Conservation (phyloP, 1,139 yeast genomes). For the Protomyces inouyei region DNA sequence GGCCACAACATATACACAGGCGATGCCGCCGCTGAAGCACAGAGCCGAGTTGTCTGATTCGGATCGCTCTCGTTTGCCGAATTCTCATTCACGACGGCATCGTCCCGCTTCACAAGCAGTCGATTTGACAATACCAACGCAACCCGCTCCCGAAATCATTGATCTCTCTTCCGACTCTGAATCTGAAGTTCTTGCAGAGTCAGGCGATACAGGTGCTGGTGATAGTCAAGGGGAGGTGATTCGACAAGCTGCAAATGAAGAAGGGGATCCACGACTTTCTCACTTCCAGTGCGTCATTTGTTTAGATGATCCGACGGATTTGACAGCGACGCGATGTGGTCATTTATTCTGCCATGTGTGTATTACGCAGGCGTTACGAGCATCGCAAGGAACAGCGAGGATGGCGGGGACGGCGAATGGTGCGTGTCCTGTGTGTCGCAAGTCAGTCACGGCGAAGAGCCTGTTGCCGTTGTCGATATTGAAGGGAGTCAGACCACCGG, state of each 20-base stretch:
- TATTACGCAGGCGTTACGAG: conserved; percentile 1
- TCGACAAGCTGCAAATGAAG: conserved; percentile 10
- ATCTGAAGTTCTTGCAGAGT: background rate
- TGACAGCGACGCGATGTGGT: conserved; percentile 24
- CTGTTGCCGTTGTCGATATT: conserved; percentile 14
- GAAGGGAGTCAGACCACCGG: background rate
- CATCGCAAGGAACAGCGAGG: background rate
- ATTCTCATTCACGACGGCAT: background rate
- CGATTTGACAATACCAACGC: background rate
- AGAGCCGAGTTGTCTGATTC: too few species aligned
- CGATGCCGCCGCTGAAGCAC: too few species aligned
- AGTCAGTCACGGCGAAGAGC: conserved; percentile 7
- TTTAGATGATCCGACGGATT: conserved; percentile 21
- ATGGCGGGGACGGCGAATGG: conserved; percentile 10
- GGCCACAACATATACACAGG: too few species aligned
- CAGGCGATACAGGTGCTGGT: background rate
- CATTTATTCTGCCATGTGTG: conserved; percentile 23
- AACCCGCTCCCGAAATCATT: conserved; percentile 2
- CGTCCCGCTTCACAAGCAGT: background rate
- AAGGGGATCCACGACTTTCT: conserved; percentile 19
- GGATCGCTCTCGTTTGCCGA: too few species aligned
- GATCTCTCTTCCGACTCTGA: conserved; percentile 18
- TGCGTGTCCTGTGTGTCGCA: conserved; percentile 19
- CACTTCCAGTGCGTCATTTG: conserved; percentile 21
- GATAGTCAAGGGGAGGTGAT: background rate